These are phyloP conservation scores for Tricholoma flavovirens DNA, from an alignment of 768 basidiomycete species.

Conservation along the genomic window DNA sequence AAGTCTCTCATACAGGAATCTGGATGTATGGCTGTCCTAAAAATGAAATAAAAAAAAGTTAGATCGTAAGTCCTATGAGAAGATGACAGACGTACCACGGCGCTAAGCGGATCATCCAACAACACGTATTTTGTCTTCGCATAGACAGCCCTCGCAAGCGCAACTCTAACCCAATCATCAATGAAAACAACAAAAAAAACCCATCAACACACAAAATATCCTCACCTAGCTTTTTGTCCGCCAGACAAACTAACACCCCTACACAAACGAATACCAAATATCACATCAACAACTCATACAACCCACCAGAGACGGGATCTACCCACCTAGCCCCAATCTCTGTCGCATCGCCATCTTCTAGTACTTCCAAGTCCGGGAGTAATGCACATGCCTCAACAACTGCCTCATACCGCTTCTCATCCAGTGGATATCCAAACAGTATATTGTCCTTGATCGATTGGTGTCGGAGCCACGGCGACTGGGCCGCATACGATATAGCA, in stretches of 20 bases:
- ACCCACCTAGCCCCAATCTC: constrained; percentile 70
- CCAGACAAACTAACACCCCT: constrained; percentile 75
- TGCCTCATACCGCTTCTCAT: constrained; percentile 65
- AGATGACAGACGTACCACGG: constrained; percentile 50
- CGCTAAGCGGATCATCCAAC: constrained; percentile 79
- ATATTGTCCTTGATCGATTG: constrained; percentile 80
- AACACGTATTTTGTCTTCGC: constrained; percentile 63
- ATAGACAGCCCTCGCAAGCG: constrained; percentile 79
- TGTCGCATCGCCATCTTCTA: constrained; percentile 84
- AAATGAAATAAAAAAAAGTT: no score
- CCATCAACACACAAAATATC: background rate
- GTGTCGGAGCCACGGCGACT: constrained; percentile 65
- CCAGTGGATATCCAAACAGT: constrained; percentile 67
- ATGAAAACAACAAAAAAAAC: background rate
- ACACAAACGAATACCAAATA: background rate
- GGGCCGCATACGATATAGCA: constrained; percentile 66
- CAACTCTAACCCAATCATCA: constrained; percentile 44
- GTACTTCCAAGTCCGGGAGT: constrained; percentile 68
- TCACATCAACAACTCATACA: background rate
- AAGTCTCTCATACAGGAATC: constrained; percentile 57
- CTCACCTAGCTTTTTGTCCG: constrained; percentile 75
- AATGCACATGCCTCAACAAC: constrained; percentile 87
- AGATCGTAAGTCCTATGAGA: background rate
- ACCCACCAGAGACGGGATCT: background rate
- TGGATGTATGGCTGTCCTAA: constrained; percentile 65